These are phyloP conservation scores for Lentinula boryana DNA, from an alignment of 768 basidiomycete genomes.

Conservation along the genomic window DNA sequence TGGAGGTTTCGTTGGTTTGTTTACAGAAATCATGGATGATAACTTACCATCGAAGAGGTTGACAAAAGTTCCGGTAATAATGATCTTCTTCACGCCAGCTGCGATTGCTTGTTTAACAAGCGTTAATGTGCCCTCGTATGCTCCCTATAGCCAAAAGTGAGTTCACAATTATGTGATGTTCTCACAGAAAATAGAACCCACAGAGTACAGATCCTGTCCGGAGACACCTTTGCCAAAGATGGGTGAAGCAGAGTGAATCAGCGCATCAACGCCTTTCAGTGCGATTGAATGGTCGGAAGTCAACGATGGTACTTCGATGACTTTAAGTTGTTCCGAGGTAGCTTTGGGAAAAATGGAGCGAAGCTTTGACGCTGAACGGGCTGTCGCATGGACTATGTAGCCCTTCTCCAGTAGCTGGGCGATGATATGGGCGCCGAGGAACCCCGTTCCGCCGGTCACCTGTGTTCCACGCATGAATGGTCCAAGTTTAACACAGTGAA, in stretches of 20 bases:
- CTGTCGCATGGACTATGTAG: constrained; percentile 7
- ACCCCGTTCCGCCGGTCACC: constrained; percentile 6
- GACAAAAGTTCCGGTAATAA: constrained; percentile 8
- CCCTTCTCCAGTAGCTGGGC: constrained; percentile 4
- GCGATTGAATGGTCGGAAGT: constrained; percentile 10
- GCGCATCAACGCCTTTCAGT: constrained; percentile 11
- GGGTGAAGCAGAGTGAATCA: constrained; percentile 7
- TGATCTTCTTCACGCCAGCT: constrained; percentile 8
- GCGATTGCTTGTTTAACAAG: constrained; percentile 9
- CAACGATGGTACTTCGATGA: constrained; percentile 1
- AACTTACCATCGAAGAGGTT: constrained; percentile 5
- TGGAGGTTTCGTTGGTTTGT: background rate
- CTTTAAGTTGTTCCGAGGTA: background rate
- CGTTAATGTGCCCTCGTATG: constrained; percentile 3
- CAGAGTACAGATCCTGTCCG: constrained; percentile 6
- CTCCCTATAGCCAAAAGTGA: background rate
- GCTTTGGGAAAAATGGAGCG: constrained; percentile 4
- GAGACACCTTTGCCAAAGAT: background rate
- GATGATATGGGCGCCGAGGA: constrained; percentile 1
- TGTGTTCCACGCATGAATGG: background rate
- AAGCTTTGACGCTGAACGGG: constrained; percentile 1
- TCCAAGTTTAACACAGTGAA: background rate
- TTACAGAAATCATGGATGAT: background rate
- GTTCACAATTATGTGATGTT: background rate
- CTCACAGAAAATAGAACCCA: background rate